Evolutionary conservation across 768 basidiomycete genomes (phyloP), one percentile per base, ranked within the genome.

Genomic region (Lactarius vividus): DNA sequence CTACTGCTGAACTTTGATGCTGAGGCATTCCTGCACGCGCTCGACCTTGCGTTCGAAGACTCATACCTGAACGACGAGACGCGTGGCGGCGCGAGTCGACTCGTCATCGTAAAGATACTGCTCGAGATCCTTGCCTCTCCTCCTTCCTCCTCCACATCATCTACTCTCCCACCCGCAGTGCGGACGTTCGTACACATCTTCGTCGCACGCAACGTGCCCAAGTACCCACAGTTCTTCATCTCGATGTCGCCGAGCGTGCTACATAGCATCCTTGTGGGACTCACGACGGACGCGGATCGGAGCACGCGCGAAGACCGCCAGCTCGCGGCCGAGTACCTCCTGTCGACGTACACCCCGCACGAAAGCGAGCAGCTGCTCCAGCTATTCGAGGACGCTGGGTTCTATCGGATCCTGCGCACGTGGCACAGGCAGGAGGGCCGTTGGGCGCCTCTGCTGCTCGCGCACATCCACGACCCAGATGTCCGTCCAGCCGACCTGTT

Each of bases 21-120:
- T 11, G 97, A 99, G 75, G 91, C 94, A 0, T 91, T 96, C 74
- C 85, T 99, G 11, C 94, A 99, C 74, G 87, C 91, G 2, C 81
- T 99, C 67, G 97, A 99, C 75, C 87, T 95, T 65, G 94, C 92
- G 0, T 96, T 98, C 70, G 97, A 99, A 75, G 95, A 98, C 70
- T 76, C 88, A 1, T 96, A 90, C 77, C 84, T 98, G 37, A 94
- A 96, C 74, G 91, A 92, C 63, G 84, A 89, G 39, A 26, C 18
- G 52, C 79, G 83, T 4, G 82, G 80, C 57, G 78, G 80, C 31
- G 82, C 89, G 60, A 91, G 82, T 69, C 89, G 96, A 40, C 86
- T 95, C 46, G 82, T 89, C 64, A 87, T 98, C 69, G 80, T 96
- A 72, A 89, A 89, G 71, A 88, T 94, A 62, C 79, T 98, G 40